Conservation (phyloP, 2,329 filamentous ascomycete genomes). For the Calonectria henricotiae region DNA sequence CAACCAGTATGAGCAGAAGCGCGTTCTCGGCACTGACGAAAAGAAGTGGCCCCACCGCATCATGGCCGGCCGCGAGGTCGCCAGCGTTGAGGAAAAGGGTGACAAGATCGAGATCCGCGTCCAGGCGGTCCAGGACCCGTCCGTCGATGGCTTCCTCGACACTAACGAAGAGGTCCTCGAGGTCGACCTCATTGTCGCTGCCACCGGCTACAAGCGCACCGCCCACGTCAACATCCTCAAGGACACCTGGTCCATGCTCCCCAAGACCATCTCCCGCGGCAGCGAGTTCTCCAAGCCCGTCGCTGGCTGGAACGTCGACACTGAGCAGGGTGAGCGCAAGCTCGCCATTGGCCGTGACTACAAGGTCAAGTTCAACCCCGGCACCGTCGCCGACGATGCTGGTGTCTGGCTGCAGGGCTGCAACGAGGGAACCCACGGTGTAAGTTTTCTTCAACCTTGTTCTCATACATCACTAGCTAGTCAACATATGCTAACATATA, state of each 20-base stretch:
- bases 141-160: constrained; percentile 61
- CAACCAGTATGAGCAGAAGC: constrained; percentile 87
- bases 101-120: constrained; percentile 75
- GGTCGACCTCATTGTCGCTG: constrained; percentile 87
- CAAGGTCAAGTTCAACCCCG: constrained; percentile 79
- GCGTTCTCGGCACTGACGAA: constrained; percentile 79
- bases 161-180: constrained; percentile 75
- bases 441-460: constrained; percentile 67
- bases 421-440: constrained; percentile 92
- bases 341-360: constrained; percentile 86
- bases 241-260: constrained; percentile 77
- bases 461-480: neutral
- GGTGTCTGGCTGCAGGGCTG: constrained; percentile 96
- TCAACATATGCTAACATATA: constrained; percentile 43
- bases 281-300: constrained; percentile 57
- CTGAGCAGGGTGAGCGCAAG: constrained; percentile 60
- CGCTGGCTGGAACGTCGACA: constrained; percentile 62
- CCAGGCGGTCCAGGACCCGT: constrained; percentile 62
- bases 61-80: constrained; percentile 78
- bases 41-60: constrained; percentile 87
- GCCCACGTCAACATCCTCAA: constrained; percentile 85
- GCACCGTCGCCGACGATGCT: constrained; percentile 79
- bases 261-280: constrained; percentile 60
- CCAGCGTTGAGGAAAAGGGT: constrained; percentile 70
- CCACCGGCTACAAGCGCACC: constrained; percentile 87